phyloP scores from a whole-genome alignment of 371 early-diverging fungal species.

The Fennellomyces sp. region DNA sequence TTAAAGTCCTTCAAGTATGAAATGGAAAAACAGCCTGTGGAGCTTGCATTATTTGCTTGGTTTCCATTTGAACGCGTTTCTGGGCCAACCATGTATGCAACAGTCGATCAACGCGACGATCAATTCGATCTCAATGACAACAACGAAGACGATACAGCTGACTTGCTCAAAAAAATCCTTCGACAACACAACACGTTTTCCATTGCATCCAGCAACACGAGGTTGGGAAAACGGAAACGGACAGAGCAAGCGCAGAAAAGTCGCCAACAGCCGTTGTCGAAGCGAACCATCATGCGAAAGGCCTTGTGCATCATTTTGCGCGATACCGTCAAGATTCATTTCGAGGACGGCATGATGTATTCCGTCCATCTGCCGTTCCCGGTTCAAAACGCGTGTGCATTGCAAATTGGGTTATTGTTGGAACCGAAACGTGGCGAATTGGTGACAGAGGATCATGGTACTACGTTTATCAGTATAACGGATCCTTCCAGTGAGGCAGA shows the following conservation, averaged over 20 bases:
- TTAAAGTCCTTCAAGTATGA: slow-evolving; percentile 15
- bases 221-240: not conserved
- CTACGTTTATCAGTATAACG: slow-evolving; percentile 6
- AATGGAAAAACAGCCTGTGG: slow-evolving; percentile 11
- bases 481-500: slow-evolving; percentile 10
- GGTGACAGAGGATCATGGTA: slow-evolving; percentile 2
- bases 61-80: slow-evolving; percentile 13
- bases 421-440: slow-evolving; percentile 11
- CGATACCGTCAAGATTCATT: slow-evolving; percentile 19
- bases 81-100: not conserved
- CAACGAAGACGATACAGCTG: not conserved
- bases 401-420: slow-evolving; percentile 18
- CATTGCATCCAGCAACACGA: not conserved
- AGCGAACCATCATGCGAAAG: slow-evolving; percentile 8
- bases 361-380: slow-evolving; percentile 15
- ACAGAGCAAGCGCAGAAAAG: not conserved
- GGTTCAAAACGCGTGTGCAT: slow-evolving; percentile 13
- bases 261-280: not conserved
- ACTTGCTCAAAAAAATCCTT: not conserved
- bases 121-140: too few species aligned
- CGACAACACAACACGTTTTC: not conserved
- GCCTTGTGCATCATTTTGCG: slow-evolving; percentile 19
- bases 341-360: slow-evolving; percentile 18
- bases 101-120: slow-evolving; percentile 1
- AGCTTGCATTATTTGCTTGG: slow-evolving; percentile 23